These are phyloP conservation scores for Neltuma alba DNA, from an alignment of 306 rosid genomes.

Conservation along the genomic window DNA sequence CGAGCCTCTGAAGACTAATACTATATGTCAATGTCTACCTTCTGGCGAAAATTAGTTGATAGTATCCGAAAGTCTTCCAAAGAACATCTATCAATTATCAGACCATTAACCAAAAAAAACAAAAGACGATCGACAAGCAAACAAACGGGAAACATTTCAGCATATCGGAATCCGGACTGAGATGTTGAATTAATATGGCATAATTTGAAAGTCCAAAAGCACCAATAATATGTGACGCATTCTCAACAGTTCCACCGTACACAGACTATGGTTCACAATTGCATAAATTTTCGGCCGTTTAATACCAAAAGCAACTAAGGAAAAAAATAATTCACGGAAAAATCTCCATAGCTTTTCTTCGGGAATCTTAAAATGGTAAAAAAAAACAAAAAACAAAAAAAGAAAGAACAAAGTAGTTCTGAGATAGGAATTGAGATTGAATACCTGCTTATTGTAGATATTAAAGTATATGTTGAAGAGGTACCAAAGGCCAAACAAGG, in stretches of 20 bases:
- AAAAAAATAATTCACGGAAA: not conserved
- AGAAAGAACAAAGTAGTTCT: not conserved
- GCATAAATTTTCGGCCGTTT: not conserved
- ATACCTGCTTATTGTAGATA: conserved; percentile 93
- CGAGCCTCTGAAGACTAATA: not conserved
- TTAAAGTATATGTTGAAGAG: conserved; percentile 96
- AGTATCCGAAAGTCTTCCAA: not conserved
- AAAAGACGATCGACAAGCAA: not conserved
- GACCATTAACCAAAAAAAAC: no score
- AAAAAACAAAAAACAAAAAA: no score
- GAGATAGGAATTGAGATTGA: not conserved
- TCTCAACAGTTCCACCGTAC: not conserved
- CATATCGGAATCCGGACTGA: not conserved
- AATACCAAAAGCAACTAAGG: not conserved
- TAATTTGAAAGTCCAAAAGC: not conserved
- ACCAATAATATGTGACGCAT: not conserved
- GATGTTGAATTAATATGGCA: not conserved
- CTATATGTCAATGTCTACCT: not conserved
- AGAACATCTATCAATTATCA: not conserved
- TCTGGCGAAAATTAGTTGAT: not conserved
- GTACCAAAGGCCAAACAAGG: conserved; percentile 87
- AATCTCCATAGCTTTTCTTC: not conserved
- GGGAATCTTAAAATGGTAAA: not conserved
- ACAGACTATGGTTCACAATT: not conserved
- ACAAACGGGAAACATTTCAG: not conserved